These are phyloP conservation scores for Cardiospermum halicacabum DNA, from an alignment of 345 rosid species.

Conservation along the genomic window DNA sequence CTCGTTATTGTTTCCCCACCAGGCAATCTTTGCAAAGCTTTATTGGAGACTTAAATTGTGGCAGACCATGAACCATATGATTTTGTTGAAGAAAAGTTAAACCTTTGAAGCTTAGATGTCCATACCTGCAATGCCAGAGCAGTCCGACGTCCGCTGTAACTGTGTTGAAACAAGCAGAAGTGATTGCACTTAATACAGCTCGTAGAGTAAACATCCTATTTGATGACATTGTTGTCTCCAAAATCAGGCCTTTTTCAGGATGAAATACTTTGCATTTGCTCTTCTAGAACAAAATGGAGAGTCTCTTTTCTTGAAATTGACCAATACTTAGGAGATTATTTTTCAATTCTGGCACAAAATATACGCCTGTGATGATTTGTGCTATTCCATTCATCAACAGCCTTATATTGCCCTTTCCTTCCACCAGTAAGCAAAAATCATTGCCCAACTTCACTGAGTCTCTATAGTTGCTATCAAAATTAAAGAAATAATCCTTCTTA, in stretches of 20 bases:
- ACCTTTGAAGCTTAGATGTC: conserved; percentile 4
- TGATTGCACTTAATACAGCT: too few relatives aligned
- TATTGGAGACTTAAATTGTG: neutral
- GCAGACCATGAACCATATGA: conserved; percentile 6
- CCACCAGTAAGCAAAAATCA: too few relatives aligned
- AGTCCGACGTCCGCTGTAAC: neutral
- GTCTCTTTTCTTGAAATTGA: neutral
- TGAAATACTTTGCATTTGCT: conserved; percentile 10
- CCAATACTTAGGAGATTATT: neutral
- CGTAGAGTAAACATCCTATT: conserved; percentile 13
- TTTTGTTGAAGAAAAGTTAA: neutral
- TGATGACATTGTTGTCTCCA: neutral
- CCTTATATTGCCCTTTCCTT: too few relatives aligned
- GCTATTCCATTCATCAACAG: neutral
- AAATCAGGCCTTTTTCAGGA: neutral
- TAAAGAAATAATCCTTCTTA: too few relatives aligned
- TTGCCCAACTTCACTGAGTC: too few relatives aligned
- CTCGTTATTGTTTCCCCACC: too few relatives aligned
- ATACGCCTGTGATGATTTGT: neutral
- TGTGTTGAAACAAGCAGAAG: conserved; percentile 8
- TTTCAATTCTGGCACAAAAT: too few relatives aligned
- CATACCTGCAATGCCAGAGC: conserved; percentile 1
- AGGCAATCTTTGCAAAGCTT: neutral
- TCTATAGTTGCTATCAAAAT: too few relatives aligned
- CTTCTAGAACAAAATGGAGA: neutral